phyloP scores from a whole-genome alignment of 192 early-diverging fungal species.

The Podila verticillata region DNA sequence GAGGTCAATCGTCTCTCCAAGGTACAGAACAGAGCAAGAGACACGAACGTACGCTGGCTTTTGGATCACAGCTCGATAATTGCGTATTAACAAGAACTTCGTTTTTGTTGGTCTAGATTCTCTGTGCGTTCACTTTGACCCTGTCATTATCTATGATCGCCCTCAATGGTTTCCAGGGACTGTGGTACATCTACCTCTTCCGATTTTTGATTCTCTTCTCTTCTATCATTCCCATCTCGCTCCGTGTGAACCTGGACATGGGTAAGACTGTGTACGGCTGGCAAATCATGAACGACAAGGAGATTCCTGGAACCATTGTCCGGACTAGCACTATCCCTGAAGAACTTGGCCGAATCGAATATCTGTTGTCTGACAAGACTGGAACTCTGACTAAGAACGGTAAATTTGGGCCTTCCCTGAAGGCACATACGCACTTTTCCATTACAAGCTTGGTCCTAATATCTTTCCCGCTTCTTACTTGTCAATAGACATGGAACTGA shows the following conservation, averaged over 20 bases:
- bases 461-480: background rate
- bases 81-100: background rate
- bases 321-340: constrained; percentile 96
- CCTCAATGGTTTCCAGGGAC: constrained; percentile 86
- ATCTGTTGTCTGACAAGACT: constrained; percentile 94
- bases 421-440: background rate
- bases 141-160: constrained; percentile 90
- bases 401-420: constrained; percentile 27
- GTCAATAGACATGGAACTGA: constrained; percentile 90
- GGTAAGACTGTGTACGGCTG: constrained; percentile 93
- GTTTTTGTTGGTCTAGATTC: constrained; percentile 61
- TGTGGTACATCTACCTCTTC: constrained; percentile 93
- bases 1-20: constrained; percentile 95
- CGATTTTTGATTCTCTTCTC: constrained; percentile 96
- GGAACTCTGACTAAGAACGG: constrained; percentile 95
- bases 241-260: constrained; percentile 97
- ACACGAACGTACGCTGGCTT: no score
- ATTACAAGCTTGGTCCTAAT: background rate
- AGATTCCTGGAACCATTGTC: constrained; percentile 89
- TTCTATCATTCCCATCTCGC: constrained; percentile 94
- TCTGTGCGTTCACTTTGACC: constrained; percentile 84
- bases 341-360: constrained; percentile 94
- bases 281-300: constrained; percentile 87
- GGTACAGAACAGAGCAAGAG: constrained; percentile 39
- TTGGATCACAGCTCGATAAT: no score